Base-by-base conservation (phyloP, 345 rosid genomes). In the Linum trigynum region DNA sequence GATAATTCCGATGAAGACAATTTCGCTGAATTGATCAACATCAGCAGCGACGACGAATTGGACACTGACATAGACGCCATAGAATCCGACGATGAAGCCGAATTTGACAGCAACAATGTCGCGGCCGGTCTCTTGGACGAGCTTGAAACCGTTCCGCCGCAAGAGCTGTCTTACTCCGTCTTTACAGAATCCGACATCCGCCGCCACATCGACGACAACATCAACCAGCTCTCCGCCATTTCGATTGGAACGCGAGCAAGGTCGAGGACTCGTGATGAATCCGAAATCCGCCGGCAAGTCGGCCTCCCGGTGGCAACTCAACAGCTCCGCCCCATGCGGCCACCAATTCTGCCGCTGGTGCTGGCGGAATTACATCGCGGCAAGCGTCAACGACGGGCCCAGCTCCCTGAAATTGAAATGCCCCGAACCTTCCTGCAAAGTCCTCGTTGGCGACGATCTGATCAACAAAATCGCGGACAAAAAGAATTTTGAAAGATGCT, bases 241-340 rank as follows among this genome's bases (percentile, higher is more conserved):
- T 60, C 17, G 48, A 65, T 39, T 69, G 77, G 70, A 36, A 45
- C 48, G 59, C 56, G 40, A 4, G 67, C 39, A 55, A 42, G 23
- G 51, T 74, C 5, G 45, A 43, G 4, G 73, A 64, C n/a, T 17
- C 43, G 16, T 74, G 77, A 74, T 48, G 77, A 74, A 59, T 53
- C 23, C 38, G 55, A 5, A 7, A 69, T 69, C 16, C 73, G 77
- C 23, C 41, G 55, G 4, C 60, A 64, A 43, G 67, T 69, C 3
- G 77, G 73, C 2, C 59, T 74, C 53, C 53, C 15, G 15, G 2
- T 3, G 12, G 15, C 11, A 48, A 48, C 14, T 3, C 2, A 48
- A 15, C 53, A 48, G 12, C 37, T 59, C 62, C 0, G 62, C 62
- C 11, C 2, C 62, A 2, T 59, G 62, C 39, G 40, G 62, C 39